A percentile compares a stretch with the other conserved stretches of the same genome.
Evolutionary conservation across 2,329 filamentous ascomycete genomes (phyloP).

Genomic region (Ceratocystiopsis minuta): DNA sequence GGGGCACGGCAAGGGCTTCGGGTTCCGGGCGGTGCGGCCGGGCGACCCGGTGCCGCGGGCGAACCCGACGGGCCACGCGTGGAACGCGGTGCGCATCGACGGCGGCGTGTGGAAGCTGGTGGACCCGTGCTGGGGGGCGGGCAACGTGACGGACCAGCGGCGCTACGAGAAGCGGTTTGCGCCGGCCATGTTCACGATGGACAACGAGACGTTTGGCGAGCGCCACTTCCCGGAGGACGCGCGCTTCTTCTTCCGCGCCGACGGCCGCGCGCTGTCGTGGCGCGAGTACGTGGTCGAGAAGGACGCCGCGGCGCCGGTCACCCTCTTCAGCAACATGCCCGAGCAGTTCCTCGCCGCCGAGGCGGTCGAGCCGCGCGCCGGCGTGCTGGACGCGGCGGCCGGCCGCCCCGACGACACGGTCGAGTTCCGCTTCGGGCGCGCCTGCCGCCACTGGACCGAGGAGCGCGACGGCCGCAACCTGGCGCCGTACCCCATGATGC

Average conservation of each 20-base stretch:
- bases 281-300: slow-evolving; percentile 63
- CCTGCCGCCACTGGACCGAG: slow-evolving; percentile 73
- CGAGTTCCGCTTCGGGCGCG: slow-evolving; percentile 62
- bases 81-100: slow-evolving; percentile 85
- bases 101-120: slow-evolving; percentile 78
- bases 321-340: slow-evolving; percentile 25
- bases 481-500: slow-evolving; percentile 51
- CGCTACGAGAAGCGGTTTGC: slow-evolving; percentile 52
- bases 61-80: slow-evolving; percentile 54
- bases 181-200: slow-evolving; percentile 38
- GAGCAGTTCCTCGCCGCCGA: slow-evolving; percentile 35
- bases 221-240: slow-evolving; percentile 60
- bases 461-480: slow-evolving; percentile 47
- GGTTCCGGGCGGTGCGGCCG: slow-evolving; percentile 42
- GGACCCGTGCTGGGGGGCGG: slow-evolving; percentile 87
- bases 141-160: slow-evolving; percentile 37
- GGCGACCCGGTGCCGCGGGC: slow-evolving; percentile 49
- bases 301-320: slow-evolving; percentile 27
- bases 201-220: slow-evolving; percentile 65
- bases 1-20: slow-evolving; percentile 77
- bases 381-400: slow-evolving; percentile 20
- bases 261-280: slow-evolving; percentile 53
- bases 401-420: slow-evolving; percentile 33
- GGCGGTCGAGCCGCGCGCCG: slow-evolving; percentile 40
- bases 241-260: slow-evolving; percentile 53